Conservation (phyloP, 1,284 basidiomycete genomes). For the Ceratobasidium sp. region DNA sequence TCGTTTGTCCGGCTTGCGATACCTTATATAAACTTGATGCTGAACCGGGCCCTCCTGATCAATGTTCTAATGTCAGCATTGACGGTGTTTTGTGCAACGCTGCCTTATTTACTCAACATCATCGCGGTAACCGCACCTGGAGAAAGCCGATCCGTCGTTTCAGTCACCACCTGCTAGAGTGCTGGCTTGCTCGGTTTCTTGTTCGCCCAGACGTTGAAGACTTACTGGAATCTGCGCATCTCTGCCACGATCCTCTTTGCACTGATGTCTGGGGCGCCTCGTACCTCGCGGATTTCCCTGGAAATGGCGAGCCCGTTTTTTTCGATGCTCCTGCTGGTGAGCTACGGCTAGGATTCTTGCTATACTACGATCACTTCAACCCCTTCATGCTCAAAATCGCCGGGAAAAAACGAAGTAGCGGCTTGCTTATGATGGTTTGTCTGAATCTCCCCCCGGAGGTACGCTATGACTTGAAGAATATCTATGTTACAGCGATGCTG, state of each 20-base stretch:
- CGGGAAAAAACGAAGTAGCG: conserved; percentile 56
- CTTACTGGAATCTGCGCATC: conserved; percentile 10
- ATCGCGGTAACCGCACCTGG: neutral
- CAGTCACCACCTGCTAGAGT: conserved; percentile 10
- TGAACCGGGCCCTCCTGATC: neutral
- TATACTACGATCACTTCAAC: conserved; percentile 58
- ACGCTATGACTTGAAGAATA: conserved; percentile 57
- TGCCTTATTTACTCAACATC: neutral
- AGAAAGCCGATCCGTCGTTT: conserved; percentile 4
- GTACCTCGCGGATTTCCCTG: conserved; percentile 52
- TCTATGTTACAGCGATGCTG: conserved; percentile 59
- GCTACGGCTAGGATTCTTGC: conserved; percentile 53
- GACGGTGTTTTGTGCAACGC: neutral
- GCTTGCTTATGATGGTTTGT: conserved; percentile 58
- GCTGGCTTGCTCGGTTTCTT: conserved; percentile 32
- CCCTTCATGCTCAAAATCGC: conserved; percentile 49
- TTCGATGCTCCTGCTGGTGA: conserved; percentile 48
- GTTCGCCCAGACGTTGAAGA: conserved; percentile 37
- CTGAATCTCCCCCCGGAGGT: conserved; percentile 58
- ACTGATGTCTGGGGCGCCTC: conserved; percentile 54
- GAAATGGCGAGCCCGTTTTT: conserved; percentile 50
- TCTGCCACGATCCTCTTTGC: neutral
- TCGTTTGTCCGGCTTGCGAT: neutral
- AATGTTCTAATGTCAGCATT: neutral
- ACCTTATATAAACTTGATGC: neutral